A percentile compares a stretch with the other conserved stretches of the same genome.
Conservation (phyloP, 805 yeast species). For the Sungouiella thailandica region DNA sequence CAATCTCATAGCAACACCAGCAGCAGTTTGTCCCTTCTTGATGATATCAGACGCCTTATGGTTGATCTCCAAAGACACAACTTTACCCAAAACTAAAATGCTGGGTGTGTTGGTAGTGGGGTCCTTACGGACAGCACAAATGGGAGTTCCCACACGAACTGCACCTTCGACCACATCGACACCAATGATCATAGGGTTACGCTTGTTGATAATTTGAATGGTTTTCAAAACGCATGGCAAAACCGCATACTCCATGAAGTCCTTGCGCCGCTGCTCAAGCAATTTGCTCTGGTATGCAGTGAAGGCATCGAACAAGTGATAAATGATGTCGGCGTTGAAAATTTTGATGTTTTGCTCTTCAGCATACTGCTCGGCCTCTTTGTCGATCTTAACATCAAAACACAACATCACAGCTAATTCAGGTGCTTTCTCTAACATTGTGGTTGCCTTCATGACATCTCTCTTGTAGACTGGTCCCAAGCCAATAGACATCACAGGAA, state of each 20-base stretch:
- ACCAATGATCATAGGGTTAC: slow-evolving; percentile 99
- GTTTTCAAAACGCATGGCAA: slow-evolving; percentile 96
- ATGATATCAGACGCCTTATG: slow-evolving; percentile 78
- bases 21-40: slow-evolving; percentile 91
- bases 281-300: slow-evolving; percentile 86
- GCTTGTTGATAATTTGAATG: slow-evolving; percentile 92
- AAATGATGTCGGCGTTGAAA: slow-evolving; percentile 94
- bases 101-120: slow-evolving; percentile 75
- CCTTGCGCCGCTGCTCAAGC: slow-evolving; percentile 85
- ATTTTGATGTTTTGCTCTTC: slow-evolving; percentile 86
- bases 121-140: slow-evolving; percentile 86
- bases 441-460: slow-evolving; percentile 95
- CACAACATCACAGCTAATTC: slow-evolving; percentile 97
- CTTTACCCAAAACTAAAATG: slow-evolving; percentile 77
- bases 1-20: slow-evolving; percentile 98
- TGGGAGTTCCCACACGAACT: slow-evolving; percentile 88
- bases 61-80: slow-evolving; percentile 90
- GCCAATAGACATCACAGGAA: slow-evolving; percentile 98
- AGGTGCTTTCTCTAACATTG: slow-evolving; percentile 95
- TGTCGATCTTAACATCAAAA: slow-evolving; percentile 95
- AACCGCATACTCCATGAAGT: slow-evolving; percentile 80
- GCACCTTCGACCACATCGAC: slow-evolving; percentile 94
- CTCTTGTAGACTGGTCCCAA: slow-evolving; percentile 97
- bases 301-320: slow-evolving; percentile 93
- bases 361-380: slow-evolving; percentile 98